Conservation (phyloP, 78 protist species). For the Guillardia theta region DNA sequence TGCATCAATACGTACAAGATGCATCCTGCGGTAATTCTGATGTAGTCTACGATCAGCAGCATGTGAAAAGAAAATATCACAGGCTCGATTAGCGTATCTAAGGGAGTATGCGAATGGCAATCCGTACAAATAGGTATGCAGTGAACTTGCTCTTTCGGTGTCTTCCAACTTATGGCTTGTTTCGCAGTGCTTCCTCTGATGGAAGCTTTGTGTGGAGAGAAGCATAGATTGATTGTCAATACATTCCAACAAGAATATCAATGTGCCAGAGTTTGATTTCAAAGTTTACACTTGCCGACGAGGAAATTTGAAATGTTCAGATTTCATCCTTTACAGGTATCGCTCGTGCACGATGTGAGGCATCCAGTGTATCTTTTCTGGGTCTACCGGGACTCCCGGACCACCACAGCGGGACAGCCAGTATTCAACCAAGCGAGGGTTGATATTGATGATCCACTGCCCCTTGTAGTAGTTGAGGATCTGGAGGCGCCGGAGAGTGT, state of each 20-base stretch:
- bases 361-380: conserved; percentile 12
- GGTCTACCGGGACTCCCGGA: background rate
- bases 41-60: background rate
- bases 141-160: too few relatives aligned
- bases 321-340: background rate
- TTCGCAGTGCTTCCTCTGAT: too few relatives aligned
- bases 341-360: background rate
- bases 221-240: too few relatives aligned
- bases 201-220: too few relatives aligned
- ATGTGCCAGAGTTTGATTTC: too few relatives aligned
- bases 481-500: background rate
- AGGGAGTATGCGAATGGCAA: conserved; percentile 13
- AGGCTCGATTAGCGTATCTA: background rate
- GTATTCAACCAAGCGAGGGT: background rate
- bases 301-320: too few relatives aligned
- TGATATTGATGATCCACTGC: conserved; percentile 30
- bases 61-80: background rate
- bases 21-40: background rate
- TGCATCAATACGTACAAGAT: conserved; percentile 4
- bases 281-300: too few relatives aligned
- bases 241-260: too few relatives aligned
- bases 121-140: conserved; percentile 7
- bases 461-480: conserved; percentile 24
- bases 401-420: background rate
- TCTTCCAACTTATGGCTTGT: too few relatives aligned